These are phyloP conservation scores for Podospora pseudocomata DNA, from an alignment of 495 filamentous ascomycete species.

Conservation along the genomic window DNA sequence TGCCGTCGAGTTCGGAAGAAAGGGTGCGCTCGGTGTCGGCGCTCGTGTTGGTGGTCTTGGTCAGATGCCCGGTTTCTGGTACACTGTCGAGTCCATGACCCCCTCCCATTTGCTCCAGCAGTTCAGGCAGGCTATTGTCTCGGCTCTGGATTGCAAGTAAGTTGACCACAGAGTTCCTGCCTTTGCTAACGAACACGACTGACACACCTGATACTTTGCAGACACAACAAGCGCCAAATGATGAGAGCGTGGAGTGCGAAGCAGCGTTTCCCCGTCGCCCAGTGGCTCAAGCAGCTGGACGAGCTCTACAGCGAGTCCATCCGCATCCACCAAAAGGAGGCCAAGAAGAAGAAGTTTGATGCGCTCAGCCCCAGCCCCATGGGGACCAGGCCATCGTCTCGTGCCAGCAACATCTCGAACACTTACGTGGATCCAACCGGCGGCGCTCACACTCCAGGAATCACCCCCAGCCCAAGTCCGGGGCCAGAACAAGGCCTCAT, in stretches of 20 bases:
- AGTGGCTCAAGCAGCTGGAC: conserved; percentile 63
- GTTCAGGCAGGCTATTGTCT: conserved; percentile 65
- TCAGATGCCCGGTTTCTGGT: conserved; percentile 80
- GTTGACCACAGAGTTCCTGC: background rate
- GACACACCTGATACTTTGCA: conserved; percentile 25
- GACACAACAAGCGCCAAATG: conserved; percentile 48
- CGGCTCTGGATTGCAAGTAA: conserved; percentile 59
- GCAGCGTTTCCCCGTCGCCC: conserved; percentile 71
- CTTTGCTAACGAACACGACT: too few relatives aligned
- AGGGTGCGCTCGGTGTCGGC: conserved; percentile 72
- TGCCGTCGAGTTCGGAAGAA: conserved; percentile 75
- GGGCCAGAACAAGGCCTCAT: conserved; percentile 20
- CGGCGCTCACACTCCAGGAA: conserved; percentile 3
- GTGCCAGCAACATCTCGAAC: conserved; percentile 16
- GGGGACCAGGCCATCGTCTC: conserved; percentile 25
- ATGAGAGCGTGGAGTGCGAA: conserved; percentile 76
- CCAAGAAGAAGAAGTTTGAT: conserved; percentile 34
- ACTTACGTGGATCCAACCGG: conserved; percentile 15
- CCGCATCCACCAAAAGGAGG: conserved; percentile 36
- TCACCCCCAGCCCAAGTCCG: conserved; percentile 15
- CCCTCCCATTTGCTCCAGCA: conserved; percentile 68
- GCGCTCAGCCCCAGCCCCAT: conserved; percentile 20
- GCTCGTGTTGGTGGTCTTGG: conserved; percentile 65
- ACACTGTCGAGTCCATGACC: conserved; percentile 64
- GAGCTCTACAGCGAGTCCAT: conserved; percentile 54